Evolutionary conservation across 228 moss, liverwort and hornwort species (phyloP), one percentile per base, ranked within the genome.

Genomic region (Sphagnum magellanicum): DNA sequence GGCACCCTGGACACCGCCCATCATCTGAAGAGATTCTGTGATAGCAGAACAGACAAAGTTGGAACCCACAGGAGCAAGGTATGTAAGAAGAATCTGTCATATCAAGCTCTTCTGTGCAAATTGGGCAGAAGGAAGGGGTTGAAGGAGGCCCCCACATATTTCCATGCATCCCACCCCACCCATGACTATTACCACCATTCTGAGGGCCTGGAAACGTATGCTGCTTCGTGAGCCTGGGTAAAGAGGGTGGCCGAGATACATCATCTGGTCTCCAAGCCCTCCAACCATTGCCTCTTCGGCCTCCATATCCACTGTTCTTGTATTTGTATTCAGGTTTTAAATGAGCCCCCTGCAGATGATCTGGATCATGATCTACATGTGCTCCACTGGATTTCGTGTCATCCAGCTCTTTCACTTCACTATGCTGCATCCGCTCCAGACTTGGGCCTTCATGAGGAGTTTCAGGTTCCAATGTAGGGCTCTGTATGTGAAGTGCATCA

Each of bases 61-160:
- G 85, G 66, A 95, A 92, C 17, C 95, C 95, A 75, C 95, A 95
- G 50, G 92, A 77, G 76, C 95, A 95, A 57, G 95, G 92, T 61
- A 92, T 72, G 51, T 92, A 92, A n/a, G 90, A 95, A 49, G 90
- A 90, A 63, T 92, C 95, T 0, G 95, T 95, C 82, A 81, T 71
- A 71, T 95, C 95, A 51, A 95, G 81, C 70, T 92, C 92, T 73
- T 95, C 95, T 11, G 95, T 92, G 72, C 95, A 95, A 59, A 95
- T 95, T 12, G 95, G 95, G 52, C 95, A 95, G 71, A 77, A 95
- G 4, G 88, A 84, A 47, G 95, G 95, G 47, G 92, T 80, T 47
- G 85, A 76, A 66, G 92, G 84, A 51, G 86, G 88, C 11, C 78
- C 80, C 80, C 80, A 80, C 76, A 89, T 88, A 63, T 76, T 87